phyloP scores from a whole-genome alignment of 2,329 filamentous ascomycete genomes.

The Aspergillus ustus region DNA sequence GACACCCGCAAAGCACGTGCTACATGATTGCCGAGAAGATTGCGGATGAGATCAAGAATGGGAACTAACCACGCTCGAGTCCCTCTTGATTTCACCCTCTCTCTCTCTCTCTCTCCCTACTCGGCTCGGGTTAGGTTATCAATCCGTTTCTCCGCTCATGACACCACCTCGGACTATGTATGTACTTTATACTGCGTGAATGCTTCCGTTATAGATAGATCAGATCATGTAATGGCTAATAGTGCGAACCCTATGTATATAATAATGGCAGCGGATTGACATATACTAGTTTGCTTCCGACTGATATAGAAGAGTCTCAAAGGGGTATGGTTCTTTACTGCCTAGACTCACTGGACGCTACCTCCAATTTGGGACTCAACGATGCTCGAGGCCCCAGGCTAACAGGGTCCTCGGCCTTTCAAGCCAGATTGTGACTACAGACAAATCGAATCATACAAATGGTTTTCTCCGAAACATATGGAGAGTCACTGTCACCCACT shows the following conservation, averaged over 20 bases:
- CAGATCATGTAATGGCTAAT: neutral
- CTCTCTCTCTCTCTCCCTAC: neutral
- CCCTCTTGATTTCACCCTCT: neutral
- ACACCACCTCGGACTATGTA: neutral
- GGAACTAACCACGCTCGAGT: neutral
- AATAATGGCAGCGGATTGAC: neutral
- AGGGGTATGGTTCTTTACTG: too few species aligned
- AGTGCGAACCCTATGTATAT: neutral
- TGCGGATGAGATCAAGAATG: constrained; percentile 13
- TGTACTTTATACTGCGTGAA: neutral
- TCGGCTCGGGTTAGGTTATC: neutral
- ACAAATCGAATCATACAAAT: neutral
- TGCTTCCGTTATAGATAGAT: neutral
- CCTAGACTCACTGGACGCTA: too few species aligned
- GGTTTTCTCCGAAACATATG: neutral
- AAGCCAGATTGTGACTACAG: neutral
- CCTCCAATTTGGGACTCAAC: too few species aligned
- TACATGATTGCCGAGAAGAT: constrained; percentile 22
- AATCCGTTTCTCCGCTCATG: neutral
- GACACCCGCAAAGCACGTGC: constrained; percentile 15
- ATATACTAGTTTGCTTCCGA: neutral
- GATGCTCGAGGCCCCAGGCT: too few species aligned
- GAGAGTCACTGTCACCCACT: too few species aligned
- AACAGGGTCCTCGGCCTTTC: neutral
- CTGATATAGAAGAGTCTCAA: neutral